Evolutionary conservation across 169 alveolate genomes (phyloP).

Genomic region (Pseudocohnilembus persalinus): DNA sequence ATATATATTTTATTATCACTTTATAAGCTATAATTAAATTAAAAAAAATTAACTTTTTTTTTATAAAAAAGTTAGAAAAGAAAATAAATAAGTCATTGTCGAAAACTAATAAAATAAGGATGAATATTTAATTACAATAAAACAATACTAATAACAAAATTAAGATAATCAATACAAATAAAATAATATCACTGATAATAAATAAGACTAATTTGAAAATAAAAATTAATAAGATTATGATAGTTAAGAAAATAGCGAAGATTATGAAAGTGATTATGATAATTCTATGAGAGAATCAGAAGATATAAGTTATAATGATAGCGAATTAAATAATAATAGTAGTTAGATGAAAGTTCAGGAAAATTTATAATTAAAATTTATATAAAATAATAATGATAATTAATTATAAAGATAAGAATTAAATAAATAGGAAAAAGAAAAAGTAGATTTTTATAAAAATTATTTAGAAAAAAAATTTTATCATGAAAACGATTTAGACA

Average conservation of each 20-base stretch:
- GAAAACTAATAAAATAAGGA: background rate
- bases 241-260: background rate
- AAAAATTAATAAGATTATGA: background rate
- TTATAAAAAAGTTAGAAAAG: too few relatives aligned
- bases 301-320: background rate
- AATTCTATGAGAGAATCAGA: background rate
- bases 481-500: background rate
- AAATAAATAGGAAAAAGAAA: too few relatives aligned
- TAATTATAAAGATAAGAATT: too few relatives aligned
- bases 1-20: too few relatives aligned
- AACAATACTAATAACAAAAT: background rate
- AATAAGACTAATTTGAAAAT: background rate
- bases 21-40: too few relatives aligned
- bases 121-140: background rate
- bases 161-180: background rate
- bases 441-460: too few relatives aligned
- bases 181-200: too few relatives aligned
- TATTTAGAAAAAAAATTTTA: background rate
- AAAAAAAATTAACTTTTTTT: too few relatives aligned
- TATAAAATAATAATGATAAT: too few relatives aligned
- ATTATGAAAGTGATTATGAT: background rate
- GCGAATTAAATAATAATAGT: background rate
- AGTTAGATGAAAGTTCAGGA: background rate
- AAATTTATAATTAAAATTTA: too few relatives aligned
- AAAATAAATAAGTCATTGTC: background rate